Evolutionary conservation across 768 basidiomycete species (phyloP), one percentile per base, ranked within the genome.

Genomic region (Omphalotus guepiniiformis): DNA sequence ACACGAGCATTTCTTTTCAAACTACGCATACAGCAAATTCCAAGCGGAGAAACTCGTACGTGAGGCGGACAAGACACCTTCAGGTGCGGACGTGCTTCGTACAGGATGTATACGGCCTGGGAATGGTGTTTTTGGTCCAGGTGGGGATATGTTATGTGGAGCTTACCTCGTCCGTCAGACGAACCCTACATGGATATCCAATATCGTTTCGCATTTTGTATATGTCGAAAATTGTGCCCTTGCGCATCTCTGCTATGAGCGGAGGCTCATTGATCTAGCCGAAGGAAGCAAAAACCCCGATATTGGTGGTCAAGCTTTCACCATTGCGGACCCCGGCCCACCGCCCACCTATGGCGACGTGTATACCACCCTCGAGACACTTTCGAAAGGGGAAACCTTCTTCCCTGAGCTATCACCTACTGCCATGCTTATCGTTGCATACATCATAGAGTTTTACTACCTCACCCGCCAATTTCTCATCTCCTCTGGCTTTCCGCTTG

Each of bases 71-170:
- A 61, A 58, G 16, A 53, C 64, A 16, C 50, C 50, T 6, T 64
- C 67, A 2, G 62, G 63, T 7, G 29, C 25, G 9, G 12, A 16
- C 21, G 56, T 68, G 11, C 59, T 89, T 37, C 74, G 83, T 42
- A 89, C 86, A 6, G 86, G 88, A 0, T 83, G 78, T 51, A 70
- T 90, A 35, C 78, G 88, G n/a, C 88, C 88, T 2, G 85, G 87
- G 1, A 88, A 88, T 50, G 85, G 83, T 0, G 64, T 88, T 3
- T 90, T 78, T 60, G 88, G 88, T 2, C 80, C 86, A 1, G 78
- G 85, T 29, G 87, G 86, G 3, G 88, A 89, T 59, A 74, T 84
- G 55, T 58, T 85, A 9, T 79, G 76, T 42, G 84, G 76, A 2
- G 74, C 79, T 16, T 85, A 82, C 59, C 75, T 90, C 35, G 65